These are phyloP conservation scores for Elaeis oleifera DNA, from an alignment of 202 grass and related monocot species.

Conservation along the genomic window DNA sequence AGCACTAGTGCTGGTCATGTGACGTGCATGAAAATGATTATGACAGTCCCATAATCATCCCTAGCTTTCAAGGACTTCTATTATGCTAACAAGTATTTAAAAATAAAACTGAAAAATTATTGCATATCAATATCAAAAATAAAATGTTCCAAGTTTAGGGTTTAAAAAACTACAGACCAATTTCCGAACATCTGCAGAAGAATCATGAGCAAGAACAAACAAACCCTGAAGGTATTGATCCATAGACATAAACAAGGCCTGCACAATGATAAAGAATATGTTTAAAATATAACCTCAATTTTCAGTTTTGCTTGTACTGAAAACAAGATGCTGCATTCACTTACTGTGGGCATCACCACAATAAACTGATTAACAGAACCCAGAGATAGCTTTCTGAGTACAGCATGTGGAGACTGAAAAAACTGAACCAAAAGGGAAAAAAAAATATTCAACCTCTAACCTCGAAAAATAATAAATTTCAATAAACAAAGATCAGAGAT, in stretches of 20 bases:
- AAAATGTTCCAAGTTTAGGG: slow-evolving; percentile 1
- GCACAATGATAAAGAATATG: slow-evolving; percentile 23
- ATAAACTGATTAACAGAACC: slow-evolving; percentile 94
- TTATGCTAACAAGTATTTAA: too few species aligned
- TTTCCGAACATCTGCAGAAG: slow-evolving; percentile 84
- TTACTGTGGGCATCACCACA: slow-evolving; percentile 84
- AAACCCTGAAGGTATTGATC: slow-evolving; percentile 96
- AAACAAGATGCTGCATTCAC: background rate
- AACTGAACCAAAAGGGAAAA: slow-evolving; percentile 38
- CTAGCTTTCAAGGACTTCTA: too few species aligned
- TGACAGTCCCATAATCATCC: too few species aligned
- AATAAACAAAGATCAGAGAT: too few species aligned
- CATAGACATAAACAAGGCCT: slow-evolving; percentile 92
- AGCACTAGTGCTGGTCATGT: too few species aligned
- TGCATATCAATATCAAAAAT: too few species aligned
- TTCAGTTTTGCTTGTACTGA: too few species aligned
- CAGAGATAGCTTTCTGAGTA: slow-evolving; percentile 74
- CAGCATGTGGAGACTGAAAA: slow-evolving; percentile 81
- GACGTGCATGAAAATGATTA: too few species aligned
- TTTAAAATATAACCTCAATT: background rate
- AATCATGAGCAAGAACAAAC: slow-evolving; percentile 80
- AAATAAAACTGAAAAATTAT: too few species aligned
- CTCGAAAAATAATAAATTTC: too few species aligned
- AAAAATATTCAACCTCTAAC: background rate
- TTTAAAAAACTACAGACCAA: slow-evolving; percentile 35